phyloP scores from a whole-genome alignment of 1,284 basidiomycete genomes.

The Blastosporella zonata region DNA sequence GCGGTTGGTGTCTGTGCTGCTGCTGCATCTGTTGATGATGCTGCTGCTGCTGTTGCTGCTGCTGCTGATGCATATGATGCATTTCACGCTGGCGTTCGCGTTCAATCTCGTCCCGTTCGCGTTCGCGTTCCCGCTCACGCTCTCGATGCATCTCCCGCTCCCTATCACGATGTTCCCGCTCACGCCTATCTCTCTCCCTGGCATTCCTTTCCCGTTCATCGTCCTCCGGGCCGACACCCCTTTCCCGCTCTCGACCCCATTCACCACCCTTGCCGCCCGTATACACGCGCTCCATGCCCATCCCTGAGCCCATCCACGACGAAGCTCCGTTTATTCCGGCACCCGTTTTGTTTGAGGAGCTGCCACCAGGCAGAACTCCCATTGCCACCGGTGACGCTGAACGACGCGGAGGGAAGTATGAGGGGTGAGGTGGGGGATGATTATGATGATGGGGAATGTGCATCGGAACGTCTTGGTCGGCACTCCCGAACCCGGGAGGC shows the following conservation, averaged over 20 bases:
- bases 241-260: conserved; percentile 22
- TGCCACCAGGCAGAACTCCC: conserved; percentile 17
- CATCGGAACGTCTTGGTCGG: conserved; percentile 13
- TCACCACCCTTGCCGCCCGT: conserved; percentile 16
- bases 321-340: conserved; percentile 19
- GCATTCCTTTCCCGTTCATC: conserved; percentile 21
- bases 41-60: conserved; percentile 25
- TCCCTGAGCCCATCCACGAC: conserved; percentile 27
- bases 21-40: conserved; percentile 27
- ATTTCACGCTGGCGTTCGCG: conserved; percentile 23
- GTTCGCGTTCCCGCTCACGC: conserved; percentile 22
- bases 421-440: conserved; percentile 1
- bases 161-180: conserved; percentile 26
- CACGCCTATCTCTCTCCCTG: conserved; percentile 26
- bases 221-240: conserved; percentile 20
- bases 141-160: conserved; percentile 25
- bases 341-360: conserved; percentile 4
- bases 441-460: conserved; percentile 13
- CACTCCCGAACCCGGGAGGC: conserved; percentile 3
- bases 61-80: conserved; percentile 10
- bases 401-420: conserved; percentile 15
- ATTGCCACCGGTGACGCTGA: conserved; percentile 20
- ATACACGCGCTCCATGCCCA: conserved; percentile 25
- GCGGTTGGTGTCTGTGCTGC: conserved; percentile 20
- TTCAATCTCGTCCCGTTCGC: conserved; percentile 26